phyloP scores from a whole-genome alignment of 208 protist genomes.

The Acanthamoeba triangularis region DNA sequence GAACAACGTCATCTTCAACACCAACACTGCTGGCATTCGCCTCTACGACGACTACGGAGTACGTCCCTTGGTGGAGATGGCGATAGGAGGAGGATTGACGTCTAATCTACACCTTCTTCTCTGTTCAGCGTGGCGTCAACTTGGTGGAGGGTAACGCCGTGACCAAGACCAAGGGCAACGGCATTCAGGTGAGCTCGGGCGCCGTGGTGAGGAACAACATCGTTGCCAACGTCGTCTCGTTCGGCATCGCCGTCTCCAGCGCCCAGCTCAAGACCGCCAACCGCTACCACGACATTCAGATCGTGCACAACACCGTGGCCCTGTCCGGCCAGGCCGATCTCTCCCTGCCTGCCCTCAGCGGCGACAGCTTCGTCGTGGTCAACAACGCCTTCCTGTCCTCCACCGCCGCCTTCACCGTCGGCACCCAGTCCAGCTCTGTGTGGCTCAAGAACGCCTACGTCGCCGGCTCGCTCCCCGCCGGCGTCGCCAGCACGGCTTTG shows the following conservation, averaged over 20 bases:
- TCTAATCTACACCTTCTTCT: not conserved
- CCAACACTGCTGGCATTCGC: not conserved
- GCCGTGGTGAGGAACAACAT: constrained; percentile 10
- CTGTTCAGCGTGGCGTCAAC: not conserved
- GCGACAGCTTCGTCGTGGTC: not conserved
- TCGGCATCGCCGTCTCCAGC: not conserved
- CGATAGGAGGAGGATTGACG: not conserved
- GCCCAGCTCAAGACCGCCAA: not conserved
- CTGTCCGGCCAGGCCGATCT: not conserved
- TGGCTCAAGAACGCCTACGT: constrained; percentile 37
- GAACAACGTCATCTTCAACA: not conserved
- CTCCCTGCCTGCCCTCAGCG: not conserved
- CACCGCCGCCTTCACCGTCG: not conserved
- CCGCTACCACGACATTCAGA: constrained; percentile 4
- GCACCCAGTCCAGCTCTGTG: not conserved
- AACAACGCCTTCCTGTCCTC: not conserved
- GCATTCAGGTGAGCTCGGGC: constrained; percentile 23
- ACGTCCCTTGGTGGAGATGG: not conserved
- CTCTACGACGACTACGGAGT: not conserved
- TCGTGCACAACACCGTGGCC: not conserved
- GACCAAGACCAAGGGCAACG: not conserved
- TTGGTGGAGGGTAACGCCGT: constrained; percentile 22
- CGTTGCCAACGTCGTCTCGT: not conserved
- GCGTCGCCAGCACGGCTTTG: not conserved
- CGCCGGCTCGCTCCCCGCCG: not conserved